Conservation (phyloP, 2,329 filamentous ascomycete genomes). For the Metarhizium brunneum region DNA sequence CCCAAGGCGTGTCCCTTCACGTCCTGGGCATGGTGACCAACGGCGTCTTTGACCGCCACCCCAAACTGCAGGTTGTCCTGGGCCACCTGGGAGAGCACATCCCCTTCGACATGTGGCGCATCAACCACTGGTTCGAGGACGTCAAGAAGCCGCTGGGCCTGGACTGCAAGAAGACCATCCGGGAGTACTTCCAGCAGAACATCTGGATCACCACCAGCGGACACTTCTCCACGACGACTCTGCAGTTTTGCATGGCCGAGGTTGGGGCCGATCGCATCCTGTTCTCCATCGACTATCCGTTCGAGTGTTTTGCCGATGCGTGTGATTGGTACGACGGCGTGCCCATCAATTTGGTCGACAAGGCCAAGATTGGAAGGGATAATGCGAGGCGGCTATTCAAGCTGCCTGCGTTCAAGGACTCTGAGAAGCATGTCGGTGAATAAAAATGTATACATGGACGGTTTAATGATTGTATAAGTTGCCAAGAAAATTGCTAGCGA, state of each 20-base stretch:
- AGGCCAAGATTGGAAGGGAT: conserved; percentile 31
- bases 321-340: conserved; percentile 32
- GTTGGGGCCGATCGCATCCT: conserved; percentile 40
- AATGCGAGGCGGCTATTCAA: conserved; percentile 34
- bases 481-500: no score
- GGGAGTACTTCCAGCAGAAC: conserved; percentile 44
- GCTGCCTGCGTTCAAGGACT: conserved; percentile 24
- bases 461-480: neutral
- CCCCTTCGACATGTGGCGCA: conserved; percentile 39
- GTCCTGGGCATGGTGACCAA: conserved; percentile 41
- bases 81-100: conserved; percentile 41
- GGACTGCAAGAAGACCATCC: conserved; percentile 37
- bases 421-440: conserved; percentile 4
- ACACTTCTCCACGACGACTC: conserved; percentile 43
- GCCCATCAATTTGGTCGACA: conserved; percentile 22
- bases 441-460: neutral
- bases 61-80: conserved; percentile 34
- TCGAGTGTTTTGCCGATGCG: conserved; percentile 34
- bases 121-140: conserved; percentile 47
- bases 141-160: conserved; percentile 40
- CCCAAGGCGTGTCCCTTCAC: conserved; percentile 50
- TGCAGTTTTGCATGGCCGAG: conserved; percentile 39
- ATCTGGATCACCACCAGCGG: conserved; percentile 49
- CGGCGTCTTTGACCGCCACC: conserved; percentile 39
- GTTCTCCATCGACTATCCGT: conserved; percentile 46